Percentiles rank a stretch among this genome's conserved stretches.
Evolutionary conservation across 768 basidiomycete genomes (phyloP).

Genomic region (Rickenella mellea): DNA sequence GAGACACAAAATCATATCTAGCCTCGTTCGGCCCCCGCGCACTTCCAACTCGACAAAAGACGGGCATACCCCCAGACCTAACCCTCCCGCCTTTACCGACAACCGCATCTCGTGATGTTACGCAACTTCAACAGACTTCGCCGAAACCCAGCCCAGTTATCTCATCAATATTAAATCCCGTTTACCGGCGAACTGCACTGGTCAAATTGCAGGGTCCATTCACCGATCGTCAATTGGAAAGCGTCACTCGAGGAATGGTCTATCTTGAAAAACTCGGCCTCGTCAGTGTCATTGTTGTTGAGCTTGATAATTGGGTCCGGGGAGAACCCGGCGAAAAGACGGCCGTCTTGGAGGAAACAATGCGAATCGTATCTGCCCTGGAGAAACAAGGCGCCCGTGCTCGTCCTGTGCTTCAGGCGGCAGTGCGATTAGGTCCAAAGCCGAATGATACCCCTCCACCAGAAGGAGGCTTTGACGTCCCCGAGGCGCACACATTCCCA

Average conservation of each 20-base stretch:
- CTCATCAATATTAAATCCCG: slow-evolving; percentile 76
- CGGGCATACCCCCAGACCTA: slow-evolving; percentile 17
- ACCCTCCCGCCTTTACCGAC: slow-evolving; percentile 14
- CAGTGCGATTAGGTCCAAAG: slow-evolving; percentile 76
- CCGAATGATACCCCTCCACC: slow-evolving; percentile 30
- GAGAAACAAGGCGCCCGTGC: slow-evolving; percentile 81
- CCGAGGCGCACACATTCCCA: slow-evolving; percentile 73
- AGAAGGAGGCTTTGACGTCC: slow-evolving; percentile 30
- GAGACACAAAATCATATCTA: slow-evolving; percentile 87
- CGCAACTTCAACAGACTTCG: slow-evolving; percentile 25
- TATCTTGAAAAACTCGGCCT: slow-evolving; percentile 94
- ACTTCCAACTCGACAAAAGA: slow-evolving; percentile 20
- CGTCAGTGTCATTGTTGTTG: slow-evolving; percentile 91
- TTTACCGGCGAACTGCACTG: slow-evolving; percentile 78
- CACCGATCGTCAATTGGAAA: slow-evolving; percentile 84
- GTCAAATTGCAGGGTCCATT: slow-evolving; percentile 98
- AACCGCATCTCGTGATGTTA: slow-evolving; percentile 5
- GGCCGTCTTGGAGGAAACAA: slow-evolving; percentile 66
- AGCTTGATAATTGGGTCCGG: slow-evolving; percentile 66
- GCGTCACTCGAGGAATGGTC: slow-evolving; percentile 87
- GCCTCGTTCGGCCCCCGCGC: slow-evolving; percentile 79
- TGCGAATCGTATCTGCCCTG: slow-evolving; percentile 73
- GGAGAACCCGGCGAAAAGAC: slow-evolving; percentile 65
- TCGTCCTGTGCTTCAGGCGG: slow-evolving; percentile 79
- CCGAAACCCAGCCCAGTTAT: slow-evolving; percentile 42